Evolutionary conservation across 2,329 filamentous ascomycete genomes (phyloP).

Genomic region (Blastomyces percursus): DNA sequence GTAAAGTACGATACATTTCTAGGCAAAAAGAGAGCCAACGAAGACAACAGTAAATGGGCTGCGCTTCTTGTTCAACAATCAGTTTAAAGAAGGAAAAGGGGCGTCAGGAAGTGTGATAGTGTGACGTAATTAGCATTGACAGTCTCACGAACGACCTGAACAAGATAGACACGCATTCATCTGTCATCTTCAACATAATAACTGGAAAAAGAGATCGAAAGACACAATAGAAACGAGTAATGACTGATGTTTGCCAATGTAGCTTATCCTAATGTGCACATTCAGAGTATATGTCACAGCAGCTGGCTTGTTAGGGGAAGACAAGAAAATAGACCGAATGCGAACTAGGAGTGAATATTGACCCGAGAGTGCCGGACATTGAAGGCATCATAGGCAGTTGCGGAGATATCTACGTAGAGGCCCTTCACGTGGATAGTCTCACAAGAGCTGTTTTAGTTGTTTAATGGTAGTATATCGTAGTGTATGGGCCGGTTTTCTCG

Average conservation of each 20-base stretch:
- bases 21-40: neutral
- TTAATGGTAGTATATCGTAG: slow-evolving; percentile 4
- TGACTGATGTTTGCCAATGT: neutral
- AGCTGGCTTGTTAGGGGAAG: neutral
- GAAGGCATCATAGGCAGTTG: neutral
- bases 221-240: neutral
- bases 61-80: neutral
- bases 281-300: neutral
- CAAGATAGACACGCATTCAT: neutral
- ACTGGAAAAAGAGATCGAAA: neutral
- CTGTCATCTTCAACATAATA: neutral
- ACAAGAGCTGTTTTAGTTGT: neutral
- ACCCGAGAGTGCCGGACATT: neutral
- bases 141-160: neutral
- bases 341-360: neutral
- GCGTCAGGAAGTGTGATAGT: no score
- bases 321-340: neutral
- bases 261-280: neutral
- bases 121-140: neutral
- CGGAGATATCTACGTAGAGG: neutral
- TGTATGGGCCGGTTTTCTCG: slow-evolving; percentile 1
- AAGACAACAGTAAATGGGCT: neutral
- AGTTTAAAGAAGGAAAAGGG: neutral
- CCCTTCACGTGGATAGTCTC: neutral
- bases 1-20: neutral